Evolutionary conservation across 108 stramenopile genomes (phyloP).

Genomic region (Heterococcus sp.): DNA sequence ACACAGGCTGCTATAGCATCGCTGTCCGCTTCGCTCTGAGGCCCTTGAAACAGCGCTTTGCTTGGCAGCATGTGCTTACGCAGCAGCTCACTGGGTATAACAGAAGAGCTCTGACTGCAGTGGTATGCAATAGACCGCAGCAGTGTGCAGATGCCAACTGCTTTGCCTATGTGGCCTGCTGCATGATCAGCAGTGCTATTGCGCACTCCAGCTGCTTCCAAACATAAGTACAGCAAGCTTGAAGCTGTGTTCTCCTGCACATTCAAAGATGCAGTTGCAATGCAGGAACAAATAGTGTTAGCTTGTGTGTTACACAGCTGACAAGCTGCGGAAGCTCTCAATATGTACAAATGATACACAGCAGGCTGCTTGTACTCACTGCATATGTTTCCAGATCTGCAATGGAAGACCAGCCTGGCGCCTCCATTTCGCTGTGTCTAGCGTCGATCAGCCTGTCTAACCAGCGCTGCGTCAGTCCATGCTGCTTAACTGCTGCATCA

Average conservation of each 20-base stretch:
- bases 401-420: slow-evolving; percentile 25
- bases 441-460: slow-evolving; percentile 48
- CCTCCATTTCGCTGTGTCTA: slow-evolving; percentile 30
- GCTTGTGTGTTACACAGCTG: neutral
- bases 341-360: neutral
- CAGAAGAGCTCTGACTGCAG: slow-evolving; percentile 1
- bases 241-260: slow-evolving; percentile 46
- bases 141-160: slow-evolving; percentile 28
- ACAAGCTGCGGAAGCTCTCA: neutral
- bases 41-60: slow-evolving; percentile 14
- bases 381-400: slow-evolving; percentile 48
- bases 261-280: neutral
- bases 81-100: slow-evolving; percentile 25
- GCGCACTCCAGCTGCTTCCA: slow-evolving; percentile 32
- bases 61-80: neutral
- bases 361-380: neutral
- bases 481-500: slow-evolving; percentile 20
- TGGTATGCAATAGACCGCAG: slow-evolving; percentile 13
- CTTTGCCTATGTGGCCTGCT: slow-evolving; percentile 44
- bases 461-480: slow-evolving; percentile 42
- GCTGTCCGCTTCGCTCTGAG: slow-evolving; percentile 20
- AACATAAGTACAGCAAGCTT: slow-evolving; percentile 48
- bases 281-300: neutral
- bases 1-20: slow-evolving; percentile 32
- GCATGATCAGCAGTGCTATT: slow-evolving; percentile 24